Base-by-base conservation (phyloP, 129 eudicot genomes). In the Flaveria ramosissima region DNA sequence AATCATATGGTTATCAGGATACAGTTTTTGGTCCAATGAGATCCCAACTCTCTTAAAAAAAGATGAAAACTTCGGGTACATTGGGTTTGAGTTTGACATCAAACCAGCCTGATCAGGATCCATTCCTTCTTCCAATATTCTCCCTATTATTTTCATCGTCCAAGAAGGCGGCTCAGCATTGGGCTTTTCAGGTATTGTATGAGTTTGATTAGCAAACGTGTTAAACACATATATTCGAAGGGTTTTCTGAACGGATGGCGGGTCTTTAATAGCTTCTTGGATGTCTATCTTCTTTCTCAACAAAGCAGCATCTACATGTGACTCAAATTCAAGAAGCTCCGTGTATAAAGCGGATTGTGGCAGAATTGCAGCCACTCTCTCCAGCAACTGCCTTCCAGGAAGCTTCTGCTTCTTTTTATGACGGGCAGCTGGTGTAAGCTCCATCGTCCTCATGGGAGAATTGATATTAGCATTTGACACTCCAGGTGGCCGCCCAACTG, bases 291-390 rank as follows among this genome's bases (percentile, higher is more conserved):
- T 93, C 83, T 93, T 93, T 80, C 96, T 87, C 17, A 81, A 69
- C 68, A 93, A 41, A 79, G 98, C 91, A 83, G 97, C 87, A 89
- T 93, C 98, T 11, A 94, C 86, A 26, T 90, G 93, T 6, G 96
- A 87, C 89, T 94, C 98, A 78, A 94, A 91, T 80, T 91, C 97
- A 65, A 89, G 98, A 46, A 94, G 97, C 71, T 91, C 93, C 1
- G 93, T 94, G 71, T 94, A 91, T 23, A 94, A 82, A 62, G 92
- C 91, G 63, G 97, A 93, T 74, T 85, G 90, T 11, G 98, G 98
- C 84, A 94, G 83, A 83, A 91, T 87, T 20, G 93, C 84, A 6
- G 97, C 98, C 69, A 94, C 84, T 81, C 87, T 80, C 20, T 89
- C 97, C 8, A 83, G 96, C 39, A 88, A 76, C 69, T 82, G 95